Base-by-base conservation (phyloP, 2,329 filamentous ascomycete species). In the Didymellaceae sp. region DNA sequence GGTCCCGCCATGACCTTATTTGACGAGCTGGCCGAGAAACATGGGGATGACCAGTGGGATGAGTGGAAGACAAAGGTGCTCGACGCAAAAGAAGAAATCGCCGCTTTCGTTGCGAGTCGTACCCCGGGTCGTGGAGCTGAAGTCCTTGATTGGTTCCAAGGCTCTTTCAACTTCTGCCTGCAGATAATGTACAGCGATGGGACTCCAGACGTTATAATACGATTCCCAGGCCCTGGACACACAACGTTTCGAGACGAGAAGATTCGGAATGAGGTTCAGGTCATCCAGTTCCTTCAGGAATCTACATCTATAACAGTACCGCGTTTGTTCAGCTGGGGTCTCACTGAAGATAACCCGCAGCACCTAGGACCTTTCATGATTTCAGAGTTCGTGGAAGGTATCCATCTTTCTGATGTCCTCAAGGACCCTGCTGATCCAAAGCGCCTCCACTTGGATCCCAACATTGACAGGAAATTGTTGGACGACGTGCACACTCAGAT, bases 301-400 rank as follows among this genome's bases (percentile, higher is more conserved):
- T 41, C 46, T 24, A 61, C 58, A n/a, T 46, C 57, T 11, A 58
- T 57, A 22, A 54, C 47, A 26, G 52, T 60, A 26, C 54, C 54
- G 22, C 54, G 45, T 28, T 18, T 60, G 39, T 38, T 58, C 10
- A 54, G 57, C 52, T 55, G 45, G 52, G 61, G 62, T 21, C 37
- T 52, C 32, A 56, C 41, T 17, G 52, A 57, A 44, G 59, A 63
- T 13, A 62, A 57, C 45, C 59, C 59, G 25, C 52, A 60, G 42
- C 50, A 54, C 6, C 54, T 67, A 5, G 61, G 63, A 31, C 62
- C 61, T 24, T 65, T 67, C 40, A 65, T 64, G 16, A 65, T 65
- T 30, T 61, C 61, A 57, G 59, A 62, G 21, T 62, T 45, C 42
- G 47, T 63, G 17, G 53, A 66, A 9, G 63, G 59, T 4, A 51